Conservation (phyloP, 208 protist genomes). For the Zelonia costaricensis region DNA sequence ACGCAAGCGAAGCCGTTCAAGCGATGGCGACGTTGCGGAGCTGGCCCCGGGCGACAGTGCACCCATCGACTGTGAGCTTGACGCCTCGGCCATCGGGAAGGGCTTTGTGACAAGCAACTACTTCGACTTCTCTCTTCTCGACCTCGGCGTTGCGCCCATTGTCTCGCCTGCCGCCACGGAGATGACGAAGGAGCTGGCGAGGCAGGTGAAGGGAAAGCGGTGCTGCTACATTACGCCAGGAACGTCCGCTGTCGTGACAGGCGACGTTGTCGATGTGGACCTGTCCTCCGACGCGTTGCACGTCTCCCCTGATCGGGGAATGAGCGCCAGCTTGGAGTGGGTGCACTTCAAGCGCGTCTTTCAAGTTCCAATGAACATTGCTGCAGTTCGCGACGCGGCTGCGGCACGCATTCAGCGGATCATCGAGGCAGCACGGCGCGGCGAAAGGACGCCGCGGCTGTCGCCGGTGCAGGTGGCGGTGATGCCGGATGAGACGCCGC, state of each 20-base stretch:
- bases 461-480: slow-evolving; percentile 16
- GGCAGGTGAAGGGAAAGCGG: slow-evolving; percentile 23
- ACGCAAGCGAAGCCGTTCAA: slow-evolving; percentile 21
- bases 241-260: slow-evolving; percentile 55
- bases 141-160: slow-evolving; percentile 20
- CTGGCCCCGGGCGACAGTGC: background rate
- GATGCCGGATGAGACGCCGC: too few species aligned
- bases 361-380: slow-evolving; percentile 44
- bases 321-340: slow-evolving; percentile 42
- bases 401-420: slow-evolving; percentile 18
- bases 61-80: slow-evolving; percentile 22
- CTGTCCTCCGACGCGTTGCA: slow-evolving; percentile 30
- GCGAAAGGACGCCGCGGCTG: slow-evolving; percentile 18
- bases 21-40: background rate
- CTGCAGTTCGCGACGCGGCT: slow-evolving; percentile 20
- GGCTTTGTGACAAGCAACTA: slow-evolving; percentile 23
- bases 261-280: slow-evolving; percentile 52
- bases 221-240: slow-evolving; percentile 63
- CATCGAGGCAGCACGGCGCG: slow-evolving; percentile 23
- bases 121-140: slow-evolving; percentile 21
- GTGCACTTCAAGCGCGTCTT: slow-evolving; percentile 44
- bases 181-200: slow-evolving; percentile 16
- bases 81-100: slow-evolving; percentile 7
- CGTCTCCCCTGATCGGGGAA: slow-evolving; percentile 51
- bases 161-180: background rate